Base-by-base conservation (phyloP, 257 asterid species). In the Solanum chilense region DNA sequence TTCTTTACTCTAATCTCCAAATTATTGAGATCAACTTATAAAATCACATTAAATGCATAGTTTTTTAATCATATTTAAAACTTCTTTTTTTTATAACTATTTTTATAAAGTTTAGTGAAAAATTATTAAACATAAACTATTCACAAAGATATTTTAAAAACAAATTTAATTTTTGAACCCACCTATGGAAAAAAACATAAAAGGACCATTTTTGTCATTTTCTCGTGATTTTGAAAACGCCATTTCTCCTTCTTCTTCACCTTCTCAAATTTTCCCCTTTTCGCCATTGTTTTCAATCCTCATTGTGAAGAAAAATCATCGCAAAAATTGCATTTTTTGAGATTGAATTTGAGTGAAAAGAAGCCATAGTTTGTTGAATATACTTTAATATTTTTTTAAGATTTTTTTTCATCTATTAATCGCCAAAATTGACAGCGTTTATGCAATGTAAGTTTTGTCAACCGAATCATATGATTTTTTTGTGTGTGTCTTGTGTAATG, bases 221-320 rank as follows among this genome's bases (percentile, higher is more conserved):
- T 77, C 60, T 44, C 64, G 85, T 81, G 85, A 80, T 87, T 84
- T 87, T 44, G 89, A 87, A 87, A 80, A 68, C 89, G 39, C 89
- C 89, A 80, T 81, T 87, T 81, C 86, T 52, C 85, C 64, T 78
- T 27, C 86, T 31, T 42, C 77, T 2, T 80, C 56, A 69, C 81
- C 83, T 68, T 73, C 87, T 21, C 70, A 39, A 84, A 29, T 1
- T 35, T 15, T 5, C 44, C 42, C 23, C 3, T 29, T 84, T 39
- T 76, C 37, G 44, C 77, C 77, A 68, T 23, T 64, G 56, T 68
- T 70, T 25, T 12, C 41, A 41, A 1, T 58, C 21, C 6, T n/a
- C n/a, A 25, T 12, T 0, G 4, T 52, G 49, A 58, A 42, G 56
- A 82, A 20, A 20, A 58, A 29, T 73, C 76, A 58, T 56, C 20